Base-by-base conservation (phyloP, 495 filamentous ascomycete species). In the Lasiosphaeria hispida region DNA sequence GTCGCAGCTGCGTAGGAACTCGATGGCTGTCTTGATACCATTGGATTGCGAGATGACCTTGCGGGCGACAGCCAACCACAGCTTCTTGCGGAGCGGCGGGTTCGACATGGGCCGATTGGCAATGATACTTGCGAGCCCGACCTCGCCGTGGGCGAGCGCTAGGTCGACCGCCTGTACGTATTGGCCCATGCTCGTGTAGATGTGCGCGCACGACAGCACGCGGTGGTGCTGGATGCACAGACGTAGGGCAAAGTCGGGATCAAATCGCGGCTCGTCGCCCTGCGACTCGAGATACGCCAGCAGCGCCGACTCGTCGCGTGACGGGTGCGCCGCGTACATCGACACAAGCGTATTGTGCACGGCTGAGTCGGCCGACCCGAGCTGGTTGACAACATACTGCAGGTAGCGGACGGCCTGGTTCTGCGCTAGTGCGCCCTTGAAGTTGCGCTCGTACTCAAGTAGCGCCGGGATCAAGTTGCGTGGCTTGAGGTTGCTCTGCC, bases 291-390 rank as follows among this genome's bases (percentile, higher is more conserved):
- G 86, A 69, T 98, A 98, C 6, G 85, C 80, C 17, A 97, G 84
- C 13, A 98, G 84, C 6, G 86, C 87, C 3, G 87, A 83, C 72
- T 97, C 94, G 48, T 94, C 89, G 39, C 81, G 76, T 6, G 90
- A 90, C 13, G 84, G 78, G 64, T 94, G 87, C 2, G 92, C 92
- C 14, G 94, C 95, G 69, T 96, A 96, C 49, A 97, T 95, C 42
- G 91, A 96, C 57, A 98, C 90, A 30, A 98, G 83, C 0, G 95
- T 97, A 69, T 97, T 98, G 72, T 98, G 94, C 18, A 98, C 86
- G n/a, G 94, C 93, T 5, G 94, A 84, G 53, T 96, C 88, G 4
- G 85, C 81, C 10, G 88, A 89, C 35, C 88, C 82, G 45, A 91
- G 85, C 64, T 95, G 87, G 69, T 93, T 91, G 65, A 97, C 95